Conservation (phyloP, 345 rosid species). For the Arabidopsis arenosa region DNA sequence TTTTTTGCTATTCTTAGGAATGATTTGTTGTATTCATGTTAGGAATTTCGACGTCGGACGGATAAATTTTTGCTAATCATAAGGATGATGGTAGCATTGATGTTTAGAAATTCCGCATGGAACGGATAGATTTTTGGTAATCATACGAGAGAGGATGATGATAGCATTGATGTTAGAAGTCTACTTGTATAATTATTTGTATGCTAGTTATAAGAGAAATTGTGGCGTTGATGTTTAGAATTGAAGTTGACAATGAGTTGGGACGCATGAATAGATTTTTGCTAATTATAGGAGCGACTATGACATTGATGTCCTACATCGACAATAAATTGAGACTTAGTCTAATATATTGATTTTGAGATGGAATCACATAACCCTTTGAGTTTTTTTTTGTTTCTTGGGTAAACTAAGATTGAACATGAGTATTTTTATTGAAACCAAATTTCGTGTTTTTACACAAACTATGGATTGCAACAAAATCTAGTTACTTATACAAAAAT, state of each 20-base stretch:
- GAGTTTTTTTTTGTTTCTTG: neutral
- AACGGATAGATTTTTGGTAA: neutral
- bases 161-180: neutral
- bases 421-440: neutral
- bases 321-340: too few species aligned
- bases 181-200: too few species aligned
- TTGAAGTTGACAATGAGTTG: too few species aligned
- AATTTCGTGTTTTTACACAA: too few species aligned
- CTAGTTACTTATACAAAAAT: too few species aligned
- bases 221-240: too few species aligned
- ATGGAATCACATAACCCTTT: neutral
- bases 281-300: neutral
- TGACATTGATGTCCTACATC: neutral
- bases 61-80: neutral
- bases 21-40: neutral
- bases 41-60: neutral
- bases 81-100: neutral
- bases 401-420: neutral
- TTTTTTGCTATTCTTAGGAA: neutral
- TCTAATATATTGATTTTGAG: neutral
- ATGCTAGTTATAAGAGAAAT: too few species aligned
- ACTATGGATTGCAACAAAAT: too few species aligned
- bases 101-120: neutral
- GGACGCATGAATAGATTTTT: slow-evolving; percentile 1
- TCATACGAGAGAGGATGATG: neutral